Conservation (phyloP, 75 land plant species). For the Picea sitchensis region DNA sequence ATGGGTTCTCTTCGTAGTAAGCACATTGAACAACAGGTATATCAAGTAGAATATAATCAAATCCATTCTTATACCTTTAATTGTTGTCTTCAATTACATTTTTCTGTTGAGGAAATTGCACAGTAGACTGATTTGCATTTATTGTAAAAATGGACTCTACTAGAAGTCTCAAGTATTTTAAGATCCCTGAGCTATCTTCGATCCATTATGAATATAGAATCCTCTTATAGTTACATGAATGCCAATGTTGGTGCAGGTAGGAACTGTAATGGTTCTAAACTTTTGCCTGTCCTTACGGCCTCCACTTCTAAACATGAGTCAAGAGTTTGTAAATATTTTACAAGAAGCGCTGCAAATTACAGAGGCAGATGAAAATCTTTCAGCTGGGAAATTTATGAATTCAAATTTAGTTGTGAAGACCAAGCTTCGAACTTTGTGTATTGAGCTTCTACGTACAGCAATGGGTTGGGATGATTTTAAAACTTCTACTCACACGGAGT, state of each 20-base stretch:
- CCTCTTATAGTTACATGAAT: not conserved
- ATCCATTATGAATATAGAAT: not conserved
- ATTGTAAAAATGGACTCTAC: not conserved
- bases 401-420: slow-evolving; percentile 77
- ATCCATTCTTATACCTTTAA: not conserved
- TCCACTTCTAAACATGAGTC: slow-evolving; percentile 85
- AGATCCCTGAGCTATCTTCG: not conserved
- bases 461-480: slow-evolving; percentile 98
- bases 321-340: slow-evolving; percentile 73
- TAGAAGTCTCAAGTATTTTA: not conserved
- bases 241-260: slow-evolving; percentile 54
- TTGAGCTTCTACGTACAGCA: slow-evolving; percentile 96
- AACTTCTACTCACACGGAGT: slow-evolving; percentile 68
- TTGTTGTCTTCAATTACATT: not conserved
- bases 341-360: slow-evolving; percentile 97
- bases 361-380: slow-evolving; percentile 91
- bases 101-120: not conserved
- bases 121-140: not conserved
- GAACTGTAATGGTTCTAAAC: slow-evolving; percentile 93
- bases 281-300: slow-evolving; percentile 93
- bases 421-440: slow-evolving; percentile 87
- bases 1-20: slow-evolving; percentile 71
- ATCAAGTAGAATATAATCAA: not conserved
- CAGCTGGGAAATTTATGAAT: slow-evolving; percentile 86
- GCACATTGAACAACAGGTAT: slow-evolving; percentile 97